These are phyloP conservation scores for Durotheca rogersii DNA, from an alignment of 495 filamentous ascomycete genomes.

Conservation along the genomic window DNA sequence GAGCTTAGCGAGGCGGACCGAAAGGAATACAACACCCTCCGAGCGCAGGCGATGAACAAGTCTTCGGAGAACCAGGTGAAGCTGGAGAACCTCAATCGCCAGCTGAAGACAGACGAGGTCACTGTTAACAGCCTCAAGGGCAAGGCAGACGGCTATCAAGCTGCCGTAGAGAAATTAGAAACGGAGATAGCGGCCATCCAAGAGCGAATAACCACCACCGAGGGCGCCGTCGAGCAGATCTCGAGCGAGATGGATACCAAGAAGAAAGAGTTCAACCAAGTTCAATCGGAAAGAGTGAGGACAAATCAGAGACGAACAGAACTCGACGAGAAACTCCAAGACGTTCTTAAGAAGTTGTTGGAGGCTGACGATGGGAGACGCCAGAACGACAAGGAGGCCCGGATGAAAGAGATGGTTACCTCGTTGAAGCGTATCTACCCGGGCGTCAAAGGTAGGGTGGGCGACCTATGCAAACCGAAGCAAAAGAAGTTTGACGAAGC, in stretches of 20 bases:
- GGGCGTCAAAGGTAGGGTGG: conserved; percentile 85
- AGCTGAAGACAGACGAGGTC: conserved; percentile 85
- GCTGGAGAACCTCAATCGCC: conserved; percentile 78
- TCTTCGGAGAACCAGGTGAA: conserved; percentile 79
- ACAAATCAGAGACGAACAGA: conserved; percentile 78
- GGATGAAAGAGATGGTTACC: conserved; percentile 74
- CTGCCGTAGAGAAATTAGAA: conserved; percentile 69
- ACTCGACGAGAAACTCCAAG: conserved; percentile 84
- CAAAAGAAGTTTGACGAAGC: conserved; percentile 95
- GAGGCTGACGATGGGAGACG: conserved; percentile 81
- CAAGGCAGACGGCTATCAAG: conserved; percentile 77
- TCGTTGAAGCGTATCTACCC: conserved; percentile 89
- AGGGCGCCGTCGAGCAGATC: conserved; percentile 62
- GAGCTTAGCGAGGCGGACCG: conserved; percentile 83
- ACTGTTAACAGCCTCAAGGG: conserved; percentile 81
- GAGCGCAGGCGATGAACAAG: conserved; percentile 81
- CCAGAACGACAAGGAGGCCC: conserved; percentile 76
- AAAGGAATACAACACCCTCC: conserved; percentile 84
- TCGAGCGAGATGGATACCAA: conserved; percentile 79
- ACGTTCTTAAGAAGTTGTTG: conserved; percentile 72
- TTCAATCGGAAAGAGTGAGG: conserved; percentile 81
- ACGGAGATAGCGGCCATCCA: conserved; percentile 67
- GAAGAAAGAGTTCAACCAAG: conserved; percentile 83
- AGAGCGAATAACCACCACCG: conserved; percentile 62
- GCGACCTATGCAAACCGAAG: conserved; percentile 91